A percentile compares a stretch with the other conserved stretches of the same genome.
Evolutionary conservation across 441 rosid genomes (phyloP).

Genomic region (Rhodomyrtus psidioides): DNA sequence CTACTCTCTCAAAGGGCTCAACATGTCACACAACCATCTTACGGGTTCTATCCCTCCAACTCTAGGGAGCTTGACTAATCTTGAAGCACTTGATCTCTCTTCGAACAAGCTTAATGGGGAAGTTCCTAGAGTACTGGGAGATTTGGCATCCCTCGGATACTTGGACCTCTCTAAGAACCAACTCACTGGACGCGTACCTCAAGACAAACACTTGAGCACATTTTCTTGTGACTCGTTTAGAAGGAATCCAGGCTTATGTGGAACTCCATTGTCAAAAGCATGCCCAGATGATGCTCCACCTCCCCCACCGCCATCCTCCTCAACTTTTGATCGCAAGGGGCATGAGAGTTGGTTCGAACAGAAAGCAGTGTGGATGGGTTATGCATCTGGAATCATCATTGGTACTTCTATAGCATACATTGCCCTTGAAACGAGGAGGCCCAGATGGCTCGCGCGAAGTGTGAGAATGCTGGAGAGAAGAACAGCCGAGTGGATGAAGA

Average conservation of each 20-base stretch:
- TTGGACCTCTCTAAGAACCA: not conserved
- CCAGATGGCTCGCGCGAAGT: not conserved
- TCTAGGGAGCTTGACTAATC: not conserved
- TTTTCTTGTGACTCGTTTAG: not conserved
- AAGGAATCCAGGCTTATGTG: not conserved
- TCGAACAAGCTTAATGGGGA: not conserved
- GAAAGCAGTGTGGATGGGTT: not conserved
- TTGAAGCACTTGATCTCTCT: not conserved
- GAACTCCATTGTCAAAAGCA: not conserved
- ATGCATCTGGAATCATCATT: not conserved
- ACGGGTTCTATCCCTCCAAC: not conserved
- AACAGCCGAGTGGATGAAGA: not conserved
- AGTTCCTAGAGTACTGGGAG: not conserved
- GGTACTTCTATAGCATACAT: not conserved
- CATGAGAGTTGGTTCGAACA: not conserved
- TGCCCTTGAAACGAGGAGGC: not conserved
- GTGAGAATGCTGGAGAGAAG: not conserved
- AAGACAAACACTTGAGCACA: not conserved
- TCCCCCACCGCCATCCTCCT: not conserved
- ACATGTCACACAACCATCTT: not conserved
- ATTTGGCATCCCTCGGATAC: not conserved
- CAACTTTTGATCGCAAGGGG: accelerated
- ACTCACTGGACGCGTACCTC: not conserved
- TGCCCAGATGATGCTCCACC: not conserved
- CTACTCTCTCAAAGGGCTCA: not conserved